Evolutionary conservation across 2,329 filamentous ascomycete genomes (phyloP).

Genomic region (Davidsoniella eucalypti): DNA sequence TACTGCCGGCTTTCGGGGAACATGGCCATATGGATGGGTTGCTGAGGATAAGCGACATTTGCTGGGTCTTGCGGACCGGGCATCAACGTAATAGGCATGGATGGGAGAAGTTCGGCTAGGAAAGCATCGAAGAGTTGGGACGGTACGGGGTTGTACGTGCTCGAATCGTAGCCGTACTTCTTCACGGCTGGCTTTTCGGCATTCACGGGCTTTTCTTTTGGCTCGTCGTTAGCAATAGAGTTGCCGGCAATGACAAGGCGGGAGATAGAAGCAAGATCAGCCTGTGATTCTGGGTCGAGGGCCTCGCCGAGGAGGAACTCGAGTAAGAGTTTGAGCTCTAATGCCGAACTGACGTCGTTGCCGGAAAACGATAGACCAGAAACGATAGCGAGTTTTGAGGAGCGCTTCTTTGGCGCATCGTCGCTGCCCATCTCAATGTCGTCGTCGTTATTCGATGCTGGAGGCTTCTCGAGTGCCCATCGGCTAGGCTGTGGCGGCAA

Average conservation of each 20-base stretch:
- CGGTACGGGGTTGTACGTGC: conserved; percentile 72
- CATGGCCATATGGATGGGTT: conserved; percentile 83
- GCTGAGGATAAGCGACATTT: conserved; percentile 78
- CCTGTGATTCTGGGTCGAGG: conserved; percentile 42
- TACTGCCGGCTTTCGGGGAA: conserved; percentile 64
- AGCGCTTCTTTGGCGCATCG: conserved; percentile 17
- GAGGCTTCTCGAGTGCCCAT: conserved; percentile 50
- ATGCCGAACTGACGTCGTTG: conserved; percentile 50
- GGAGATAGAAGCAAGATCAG: conserved; percentile 50
- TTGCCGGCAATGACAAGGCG: conserved; percentile 85
- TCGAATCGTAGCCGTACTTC: conserved; percentile 90
- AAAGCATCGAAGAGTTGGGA: conserved; percentile 73
- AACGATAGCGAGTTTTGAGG: conserved; percentile 45
- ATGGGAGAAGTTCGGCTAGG: conserved; percentile 63
- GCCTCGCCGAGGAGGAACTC: conserved; percentile 83
- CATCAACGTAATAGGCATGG: conserved; percentile 74
- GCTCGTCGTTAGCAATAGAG: conserved; percentile 50
- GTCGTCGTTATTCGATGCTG: conserved; percentile 19
- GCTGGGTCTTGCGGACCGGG: conserved; percentile 76
- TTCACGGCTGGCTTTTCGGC: conserved; percentile 30
- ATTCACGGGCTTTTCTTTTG: conserved; percentile 23
- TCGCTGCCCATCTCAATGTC: conserved; percentile 42
- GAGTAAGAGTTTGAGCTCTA: conserved; percentile 60
- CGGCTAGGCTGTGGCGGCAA: conserved; percentile 65
- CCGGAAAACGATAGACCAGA: conserved; percentile 78